Conservation (phyloP, 2,329 filamentous ascomycete genomes). For the Daldinia sp. region DNA sequence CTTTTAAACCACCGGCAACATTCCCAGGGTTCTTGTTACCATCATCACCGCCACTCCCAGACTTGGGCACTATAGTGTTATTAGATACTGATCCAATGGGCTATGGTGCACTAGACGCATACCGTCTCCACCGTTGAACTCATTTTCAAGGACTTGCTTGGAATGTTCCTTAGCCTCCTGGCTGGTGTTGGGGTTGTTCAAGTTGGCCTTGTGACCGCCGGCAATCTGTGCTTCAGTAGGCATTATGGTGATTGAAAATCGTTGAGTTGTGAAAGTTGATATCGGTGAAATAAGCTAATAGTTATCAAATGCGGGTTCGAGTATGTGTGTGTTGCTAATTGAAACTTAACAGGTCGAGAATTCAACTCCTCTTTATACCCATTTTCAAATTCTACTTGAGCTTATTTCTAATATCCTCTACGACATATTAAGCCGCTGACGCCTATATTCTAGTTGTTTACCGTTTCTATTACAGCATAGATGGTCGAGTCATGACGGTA, state of each 20-base stretch:
- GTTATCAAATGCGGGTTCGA: background rate
- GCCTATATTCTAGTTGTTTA: background rate
- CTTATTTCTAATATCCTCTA: background rate
- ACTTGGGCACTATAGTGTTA: constrained; percentile 47
- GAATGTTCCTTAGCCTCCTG: constrained; percentile 68
- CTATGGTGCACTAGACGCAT: constrained; percentile 3
- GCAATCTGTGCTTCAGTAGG: constrained; percentile 64
- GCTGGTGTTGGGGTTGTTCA: constrained; percentile 68
- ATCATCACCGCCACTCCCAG: constrained; percentile 46
- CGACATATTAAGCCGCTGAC: constrained; percentile 10
- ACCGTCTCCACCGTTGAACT: constrained; percentile 60
- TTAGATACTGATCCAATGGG: background rate
- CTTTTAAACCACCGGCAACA: constrained; percentile 64
- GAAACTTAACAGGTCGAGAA: background rate
- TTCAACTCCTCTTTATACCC: constrained; percentile 29
- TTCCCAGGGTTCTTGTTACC: constrained; percentile 66
- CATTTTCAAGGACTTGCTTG: constrained; percentile 63
- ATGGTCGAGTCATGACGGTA: constrained; percentile 41
- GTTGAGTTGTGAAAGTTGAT: background rate
- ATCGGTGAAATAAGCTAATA: background rate
- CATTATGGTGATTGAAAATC: constrained; percentile 54
- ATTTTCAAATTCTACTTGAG: background rate
- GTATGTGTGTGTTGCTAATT: background rate
- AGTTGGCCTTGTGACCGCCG: constrained; percentile 70
- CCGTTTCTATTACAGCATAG: constrained; percentile 14